phyloP scores from a whole-genome alignment of 352 stramenopile species.

The Thalassiosira hispida region DNA sequence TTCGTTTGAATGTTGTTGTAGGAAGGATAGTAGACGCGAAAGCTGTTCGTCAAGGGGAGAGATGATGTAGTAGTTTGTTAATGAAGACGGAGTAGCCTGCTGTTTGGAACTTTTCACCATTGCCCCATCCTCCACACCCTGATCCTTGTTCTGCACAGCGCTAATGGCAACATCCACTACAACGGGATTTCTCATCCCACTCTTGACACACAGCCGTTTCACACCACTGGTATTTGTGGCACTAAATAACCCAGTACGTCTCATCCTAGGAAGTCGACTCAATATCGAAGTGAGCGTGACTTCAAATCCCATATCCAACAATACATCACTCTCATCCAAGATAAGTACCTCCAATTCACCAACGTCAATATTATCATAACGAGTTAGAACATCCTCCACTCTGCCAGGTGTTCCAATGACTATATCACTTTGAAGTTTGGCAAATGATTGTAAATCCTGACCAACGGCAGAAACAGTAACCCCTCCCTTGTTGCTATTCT shows the following conservation, averaged over 20 bases:
- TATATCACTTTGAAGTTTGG: conserved; percentile 88
- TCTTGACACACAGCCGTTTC: conserved; percentile 93
- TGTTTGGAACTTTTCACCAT: conserved; percentile 22
- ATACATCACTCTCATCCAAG: conserved; percentile 98
- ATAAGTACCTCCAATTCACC: conserved; percentile 97
- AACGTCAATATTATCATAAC: conserved; percentile 89
- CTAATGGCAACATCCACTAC: conserved; percentile 96
- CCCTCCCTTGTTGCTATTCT: conserved; percentile 5
- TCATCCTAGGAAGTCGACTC: conserved; percentile 94
- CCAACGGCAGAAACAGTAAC: conserved; percentile 88
- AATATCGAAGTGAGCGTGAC: conserved; percentile 95
- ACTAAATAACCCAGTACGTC: conserved; percentile 92
- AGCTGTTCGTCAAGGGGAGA: conserved; percentile 94
- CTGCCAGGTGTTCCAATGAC: conserved; percentile 95
- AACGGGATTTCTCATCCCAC: conserved; percentile 97
- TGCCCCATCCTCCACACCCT: conserved; percentile 20
- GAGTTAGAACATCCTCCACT: conserved; percentile 92
- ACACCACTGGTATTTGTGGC: conserved; percentile 87
- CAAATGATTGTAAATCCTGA: conserved; percentile 90
- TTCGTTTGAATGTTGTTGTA: conserved; percentile 87
- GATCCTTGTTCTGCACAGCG: conserved; percentile 61
- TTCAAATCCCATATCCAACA: conserved; percentile 98
- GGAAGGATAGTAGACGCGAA: conserved; percentile 91
- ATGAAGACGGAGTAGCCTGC: conserved; percentile 83
- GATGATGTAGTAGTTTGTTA: conserved; percentile 96